These are phyloP conservation scores for Penicillium sumatraense DNA, from an alignment of 2,329 filamentous ascomycete genomes.

Conservation along the genomic window DNA sequence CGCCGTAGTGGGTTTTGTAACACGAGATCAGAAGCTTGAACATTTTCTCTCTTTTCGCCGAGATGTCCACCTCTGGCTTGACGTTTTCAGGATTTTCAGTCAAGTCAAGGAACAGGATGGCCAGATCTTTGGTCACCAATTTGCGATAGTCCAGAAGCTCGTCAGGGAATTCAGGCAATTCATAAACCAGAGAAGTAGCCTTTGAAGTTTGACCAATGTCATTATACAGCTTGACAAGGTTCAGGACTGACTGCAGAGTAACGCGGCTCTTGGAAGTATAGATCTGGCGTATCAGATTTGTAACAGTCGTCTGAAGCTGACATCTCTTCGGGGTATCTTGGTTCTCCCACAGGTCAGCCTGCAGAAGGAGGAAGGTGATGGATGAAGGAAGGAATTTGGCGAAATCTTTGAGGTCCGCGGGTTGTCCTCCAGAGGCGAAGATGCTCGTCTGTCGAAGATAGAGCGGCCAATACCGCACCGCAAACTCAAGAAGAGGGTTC, in stretches of 20 bases:
- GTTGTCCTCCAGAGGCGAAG: constrained; percentile 42
- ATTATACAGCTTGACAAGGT: constrained; percentile 50
- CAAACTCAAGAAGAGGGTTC: constrained; percentile 52
- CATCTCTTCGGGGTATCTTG: constrained; percentile 36
- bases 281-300: constrained; percentile 36
- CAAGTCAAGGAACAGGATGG: constrained; percentile 50
- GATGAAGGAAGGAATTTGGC: constrained; percentile 53
- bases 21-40: constrained; percentile 54
- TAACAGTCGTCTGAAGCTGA: constrained; percentile 34
- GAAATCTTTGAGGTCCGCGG: constrained; percentile 51
- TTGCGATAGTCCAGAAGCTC: constrained; percentile 45
- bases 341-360: constrained; percentile 54
- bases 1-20: constrained; percentile 55
- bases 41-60: constrained; percentile 48
- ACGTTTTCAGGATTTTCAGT: constrained; percentile 43
- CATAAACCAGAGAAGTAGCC: constrained; percentile 48
- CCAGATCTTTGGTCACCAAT: constrained; percentile 54
- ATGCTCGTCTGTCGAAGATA: constrained; percentile 51
- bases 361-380: constrained; percentile 51
- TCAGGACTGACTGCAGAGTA: constrained; percentile 55
- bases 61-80: constrained; percentile 36
- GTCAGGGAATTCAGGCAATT: constrained; percentile 47
- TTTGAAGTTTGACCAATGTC: constrained; percentile 34
- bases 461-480: constrained; percentile 52
- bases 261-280: constrained; percentile 44